Conservation (phyloP, 1,139 yeast species). For the Hemisphaericaspora xylofermentans region DNA sequence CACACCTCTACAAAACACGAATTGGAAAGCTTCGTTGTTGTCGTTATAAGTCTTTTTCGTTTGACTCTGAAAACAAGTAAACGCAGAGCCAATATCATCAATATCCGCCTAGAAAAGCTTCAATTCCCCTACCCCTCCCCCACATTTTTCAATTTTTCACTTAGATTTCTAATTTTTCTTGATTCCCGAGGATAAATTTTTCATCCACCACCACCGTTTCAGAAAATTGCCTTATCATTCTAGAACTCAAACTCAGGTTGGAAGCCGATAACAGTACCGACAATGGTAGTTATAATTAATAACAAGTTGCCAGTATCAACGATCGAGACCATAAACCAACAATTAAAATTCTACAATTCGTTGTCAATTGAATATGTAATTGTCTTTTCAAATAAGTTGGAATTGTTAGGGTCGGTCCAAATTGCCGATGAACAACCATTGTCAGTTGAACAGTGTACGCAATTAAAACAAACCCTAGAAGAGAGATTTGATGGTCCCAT, state of each 20-base stretch:
- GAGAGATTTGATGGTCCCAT: background rate
- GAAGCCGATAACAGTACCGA: too few relatives aligned
- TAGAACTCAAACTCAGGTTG: too few relatives aligned
- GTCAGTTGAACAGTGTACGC: constrained; percentile 1
- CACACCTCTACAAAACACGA: too few relatives aligned
- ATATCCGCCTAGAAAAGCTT: background rate
- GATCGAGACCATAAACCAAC: background rate
- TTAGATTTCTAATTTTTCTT: too few relatives aligned
- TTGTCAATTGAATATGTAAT: background rate
- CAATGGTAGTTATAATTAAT: too few relatives aligned
- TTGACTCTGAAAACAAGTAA: too few relatives aligned
- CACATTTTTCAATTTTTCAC: background rate
- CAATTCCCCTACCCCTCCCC: background rate
- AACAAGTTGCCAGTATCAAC: constrained; percentile 2
- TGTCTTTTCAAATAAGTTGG: background rate
- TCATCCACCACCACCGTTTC: background rate
- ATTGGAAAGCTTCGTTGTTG: too few relatives aligned
- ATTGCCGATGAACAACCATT: background rate
- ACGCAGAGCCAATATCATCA: too few relatives aligned
- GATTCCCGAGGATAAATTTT: background rate
- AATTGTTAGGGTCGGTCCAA: constrained; percentile 1
- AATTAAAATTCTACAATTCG: constrained; percentile 1
- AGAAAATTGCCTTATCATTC: too few relatives aligned
- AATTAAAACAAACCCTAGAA: background rate
- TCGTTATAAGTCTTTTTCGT: too few relatives aligned